Base-by-base conservation (phyloP, 495 filamentous ascomycete species). In the Penicillium robsamsonii region DNA sequence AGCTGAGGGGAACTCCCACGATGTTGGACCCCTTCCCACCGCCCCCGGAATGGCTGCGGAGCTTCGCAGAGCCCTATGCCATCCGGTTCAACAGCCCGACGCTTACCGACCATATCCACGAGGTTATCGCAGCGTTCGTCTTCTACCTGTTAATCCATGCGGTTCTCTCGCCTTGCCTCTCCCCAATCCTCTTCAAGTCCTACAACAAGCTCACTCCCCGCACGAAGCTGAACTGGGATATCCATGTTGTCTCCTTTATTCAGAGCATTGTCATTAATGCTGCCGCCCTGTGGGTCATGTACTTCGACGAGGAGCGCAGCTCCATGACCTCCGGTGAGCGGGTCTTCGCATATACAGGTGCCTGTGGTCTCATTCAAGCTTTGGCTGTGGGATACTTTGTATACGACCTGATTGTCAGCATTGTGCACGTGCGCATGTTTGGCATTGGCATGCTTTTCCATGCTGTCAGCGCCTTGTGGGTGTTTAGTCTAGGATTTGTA, bases 331-430 rank as follows among this genome's bases (percentile, higher is more conserved):
- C 79, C 70, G 75, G 84, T 46, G 85, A 90, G 70, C 84, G 92
- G n/a, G 79, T 97, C 37, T 96, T 87, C 79, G 95, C 90, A 10
- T 97, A 99, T 68, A 91, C 88, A 11, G 90, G 90, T 10, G 82
- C 77, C n/a, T 81, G 79, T 18, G 92, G 89, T 25, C 79, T 97
- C 73, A 84, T 96, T 52, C 87, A 91, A 68, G 89, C 84, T 15
- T 80, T 96, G 55, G 94, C 92, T 0, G 79, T 84, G 1, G 94
- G 95, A n/a, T 99, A 99, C 70, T 99, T 99, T 62, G 65, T 97
- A 59, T 99, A 93, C 84, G 94, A 97, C 67, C 68, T 97, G 56
- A 78, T 85, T 52, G 79, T 96, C 50, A 95, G 89, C 54, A 68
- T 83, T 27, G 61, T 78, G 51, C 76, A 96, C 66, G 56, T 96